Evolutionary conservation across 1,284 basidiomycete genomes (phyloP).

Genomic region (Cutaneotrichosporon sp.): DNA sequence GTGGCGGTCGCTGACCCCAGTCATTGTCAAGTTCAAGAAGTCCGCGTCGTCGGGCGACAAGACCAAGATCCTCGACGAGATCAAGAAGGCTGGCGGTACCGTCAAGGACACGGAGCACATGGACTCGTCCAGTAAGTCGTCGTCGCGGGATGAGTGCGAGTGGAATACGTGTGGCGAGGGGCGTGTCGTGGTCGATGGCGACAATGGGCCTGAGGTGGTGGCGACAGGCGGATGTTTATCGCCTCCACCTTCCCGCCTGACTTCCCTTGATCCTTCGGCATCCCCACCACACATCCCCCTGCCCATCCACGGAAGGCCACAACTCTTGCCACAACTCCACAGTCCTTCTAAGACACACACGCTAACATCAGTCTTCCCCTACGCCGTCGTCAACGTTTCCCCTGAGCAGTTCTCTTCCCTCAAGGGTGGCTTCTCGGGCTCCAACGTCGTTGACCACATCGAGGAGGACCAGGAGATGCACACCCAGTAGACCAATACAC

Average conservation of each 20-base stretch:
- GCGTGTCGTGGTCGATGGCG: neutral
- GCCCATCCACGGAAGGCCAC: too few relatives aligned
- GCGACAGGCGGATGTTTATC: too few relatives aligned
- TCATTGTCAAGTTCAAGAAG: slow-evolving; percentile 43
- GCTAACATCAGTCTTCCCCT: slow-evolving; percentile 35
- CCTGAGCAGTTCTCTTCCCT: slow-evolving; percentile 30
- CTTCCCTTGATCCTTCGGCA: neutral
- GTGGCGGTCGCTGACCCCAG: slow-evolving; percentile 14
- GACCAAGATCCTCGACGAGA: slow-evolving; percentile 25
- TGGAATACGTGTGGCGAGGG: too few relatives aligned
- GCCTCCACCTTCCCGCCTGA: too few relatives aligned
- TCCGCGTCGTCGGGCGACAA: slow-evolving; percentile 30
- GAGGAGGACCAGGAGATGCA: slow-evolving; percentile 7
- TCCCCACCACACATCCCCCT: neutral
- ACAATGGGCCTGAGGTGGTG: neutral
- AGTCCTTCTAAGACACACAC: neutral
- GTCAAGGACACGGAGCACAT: slow-evolving; percentile 34
- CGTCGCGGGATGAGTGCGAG: too few relatives aligned
- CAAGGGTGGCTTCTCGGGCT: slow-evolving; percentile 21
- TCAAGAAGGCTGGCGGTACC: slow-evolving; percentile 32
- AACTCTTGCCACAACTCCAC: too few relatives aligned
- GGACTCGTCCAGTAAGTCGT: slow-evolving; percentile 38
- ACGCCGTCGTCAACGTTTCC: slow-evolving; percentile 28
- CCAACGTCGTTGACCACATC: slow-evolving; percentile 32
- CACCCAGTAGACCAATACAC: neutral